Evolutionary conservation across 192 early-diverging fungal species (phyloP), one percentile per base, ranked within the genome.

Genomic region (Allomyces macrogynus): DNA sequence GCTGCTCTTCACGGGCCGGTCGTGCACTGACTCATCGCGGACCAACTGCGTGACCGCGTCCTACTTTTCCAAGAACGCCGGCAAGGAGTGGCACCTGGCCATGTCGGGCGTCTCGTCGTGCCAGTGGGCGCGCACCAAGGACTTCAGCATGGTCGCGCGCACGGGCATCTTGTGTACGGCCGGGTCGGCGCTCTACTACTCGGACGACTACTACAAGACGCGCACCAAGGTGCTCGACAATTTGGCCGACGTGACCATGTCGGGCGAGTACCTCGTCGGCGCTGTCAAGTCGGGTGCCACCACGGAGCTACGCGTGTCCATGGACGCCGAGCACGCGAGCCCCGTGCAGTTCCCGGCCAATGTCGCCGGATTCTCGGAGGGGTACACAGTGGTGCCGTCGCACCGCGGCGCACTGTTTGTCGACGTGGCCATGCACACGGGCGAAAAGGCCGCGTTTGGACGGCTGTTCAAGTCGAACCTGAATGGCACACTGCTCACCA

Each of bases 391-490:
- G 49, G 16, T 57, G 49, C 49, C 49, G 12, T 20, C 16, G 16
- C 49, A 57, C 49, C 16, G 20, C 49, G 69, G 68, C 61, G 70
- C 70, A 10, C 62, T 81, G 3, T 81, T 79, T 62, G 43, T 81
- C 44, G 77, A 78, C 62, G 67, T 73, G 23, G 67, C 32, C 16
- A 68, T 72, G 70, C 65, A 61, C 40, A 60, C 61, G 9, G 40
- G 67, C 10, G 24, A 25, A 20, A 64, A 67, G 3, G 23, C 62
- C 22, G 86, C 89, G 65, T 79, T 77, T 68, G 91, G 91, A 11
- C 72, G 72, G 4, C 75, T 99, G 16, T 92, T 93, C 77, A 91
- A 89, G 66, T 92, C 91, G 62, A 91, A 93, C 73, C 78, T 77
- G 61, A 84, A 93, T 61, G 92, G 90, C 54, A 83, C 84, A 9